Base-by-base conservation (phyloP, 495 filamentous ascomycete species). In the Podospora appendiculata region DNA sequence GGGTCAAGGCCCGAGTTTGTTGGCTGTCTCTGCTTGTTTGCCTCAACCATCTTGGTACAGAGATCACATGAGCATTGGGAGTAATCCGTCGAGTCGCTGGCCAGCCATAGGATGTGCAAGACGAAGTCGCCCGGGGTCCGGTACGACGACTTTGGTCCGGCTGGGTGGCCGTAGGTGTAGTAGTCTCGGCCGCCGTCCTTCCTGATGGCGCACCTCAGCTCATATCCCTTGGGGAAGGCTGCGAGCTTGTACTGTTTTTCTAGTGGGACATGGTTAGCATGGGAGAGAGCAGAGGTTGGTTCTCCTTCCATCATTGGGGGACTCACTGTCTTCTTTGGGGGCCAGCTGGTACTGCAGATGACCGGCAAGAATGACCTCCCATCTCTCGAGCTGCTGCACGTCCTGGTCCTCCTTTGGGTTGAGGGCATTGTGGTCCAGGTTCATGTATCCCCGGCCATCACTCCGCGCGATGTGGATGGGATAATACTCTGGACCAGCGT, bases 81-180 rank as follows among this genome's bases (percentile, higher is more conserved):
- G 32, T 53, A 54, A 47, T 71, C 62, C 14, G 59, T 42, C 9
- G 59, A 62, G 36, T 57, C 57, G 41, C 64, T 69, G 8, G 59
- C 35, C 13, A 76, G 55, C 68, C 68, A 76, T 8, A 73, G 44
- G 14, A 67, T 55, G 45, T 76, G 73, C 9, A 63, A 54, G 13
- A 67, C 67, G 42, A 76, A 73, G 13, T 76, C 72, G 16, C 56
- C 59, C 1, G 70, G 60, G 8, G 70, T 71, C 32, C 71, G 63
- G 50, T 64, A 76, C 39, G 57, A 54, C n/a, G 60, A 50, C 40
- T 61, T 64, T 11, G 50, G 47, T 0, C 70, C 66, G 6, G 55
- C 55, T 1, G 72, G 72, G 47, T 74, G 71, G 12, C 72, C 72
- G 33, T 68, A 76, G 8, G 73, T 54, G 50, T 69, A 72, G 47